Evolutionary conservation across 345 rosid species (phyloP), one percentile per base, ranked within the genome.

Genomic region (Eucalyptus sideroxylon): DNA sequence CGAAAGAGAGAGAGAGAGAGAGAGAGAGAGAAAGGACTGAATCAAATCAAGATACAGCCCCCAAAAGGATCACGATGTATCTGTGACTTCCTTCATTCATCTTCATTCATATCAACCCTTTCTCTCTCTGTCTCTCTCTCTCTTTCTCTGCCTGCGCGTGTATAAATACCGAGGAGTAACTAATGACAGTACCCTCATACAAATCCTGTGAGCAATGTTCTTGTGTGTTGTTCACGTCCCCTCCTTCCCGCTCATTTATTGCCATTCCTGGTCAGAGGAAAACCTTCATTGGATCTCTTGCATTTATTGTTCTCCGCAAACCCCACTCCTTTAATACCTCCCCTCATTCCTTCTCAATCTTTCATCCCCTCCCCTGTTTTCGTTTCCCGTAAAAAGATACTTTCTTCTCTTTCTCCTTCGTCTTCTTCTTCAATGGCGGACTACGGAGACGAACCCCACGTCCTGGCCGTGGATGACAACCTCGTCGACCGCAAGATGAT

Each of bases 381-480:
- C 26, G 27, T 40, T 77, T 40, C 85, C 85, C 16, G 12, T 21
- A 3, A 40, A 37, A 37, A 72, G 24, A 26, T 9, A 56, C 62
- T 49, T 31, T 30, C 88, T 72, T 31, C 89, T 69, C 89, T 93
- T 87, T 89, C 93, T 27, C 90, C 94, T 24, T 89, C 93, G 72
- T 89, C 89, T 91, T 88, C 90, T 91, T 88, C 90, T 42, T 90
- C 77, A 86, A 44, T 82, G 69, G 47, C 44, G 88, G 94, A 89
- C 42, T 87, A 87, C 90, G 93, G 62, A 42, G 92, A 90, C 21
- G 92, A 92, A 87, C 96, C 92, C 45, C 98, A 96, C 93, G 97
- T 95, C 91, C 91, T 97, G 90, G 99, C 98, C 13, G 98, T 97
- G 4, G 99, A 97, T 91, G 99, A 97, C 88, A 97, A 93, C 89